Conservation (phyloP, 495 filamentous ascomycete species). For the Aspergillus heteromorphus region DNA sequence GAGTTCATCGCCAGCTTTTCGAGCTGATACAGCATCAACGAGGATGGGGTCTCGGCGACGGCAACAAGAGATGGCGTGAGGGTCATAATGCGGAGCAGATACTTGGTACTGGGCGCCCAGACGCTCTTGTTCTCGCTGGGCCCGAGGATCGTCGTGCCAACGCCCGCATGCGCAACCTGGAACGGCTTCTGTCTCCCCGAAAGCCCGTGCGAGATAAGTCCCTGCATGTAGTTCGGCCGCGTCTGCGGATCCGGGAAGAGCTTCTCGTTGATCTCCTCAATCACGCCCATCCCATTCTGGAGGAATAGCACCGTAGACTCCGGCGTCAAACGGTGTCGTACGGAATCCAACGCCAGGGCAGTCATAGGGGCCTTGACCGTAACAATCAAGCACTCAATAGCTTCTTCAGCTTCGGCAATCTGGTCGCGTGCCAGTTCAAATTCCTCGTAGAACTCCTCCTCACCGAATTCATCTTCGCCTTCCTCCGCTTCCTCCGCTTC, state of each 20-base stretch:
- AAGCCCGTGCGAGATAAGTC: slow-evolving; percentile 63
- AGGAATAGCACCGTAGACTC: slow-evolving; percentile 74
- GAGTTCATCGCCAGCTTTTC: slow-evolving; percentile 77
- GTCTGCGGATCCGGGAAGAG: slow-evolving; percentile 59
- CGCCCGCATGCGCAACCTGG: slow-evolving; percentile 56
- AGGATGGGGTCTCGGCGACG: slow-evolving; percentile 38
- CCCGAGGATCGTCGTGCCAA: slow-evolving; percentile 58
- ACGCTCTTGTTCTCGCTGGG: slow-evolving; percentile 17
- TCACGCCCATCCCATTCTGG: slow-evolving; percentile 75
- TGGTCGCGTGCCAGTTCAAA: no score
- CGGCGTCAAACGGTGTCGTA: slow-evolving; percentile 62
- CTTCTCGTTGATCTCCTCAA: slow-evolving; percentile 63
- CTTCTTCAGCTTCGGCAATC: slow-evolving; percentile 27
- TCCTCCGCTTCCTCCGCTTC: slow-evolving; percentile 12
- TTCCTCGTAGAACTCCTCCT: no score
- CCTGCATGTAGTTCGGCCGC: slow-evolving; percentile 72
- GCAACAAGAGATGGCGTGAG: slow-evolving; percentile 45
- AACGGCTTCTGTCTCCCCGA: slow-evolving; percentile 50
- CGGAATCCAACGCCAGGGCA: slow-evolving; percentile 46
- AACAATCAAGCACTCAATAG: slow-evolving; percentile 74
- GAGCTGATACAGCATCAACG: slow-evolving; percentile 54
- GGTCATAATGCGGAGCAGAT: slow-evolving; percentile 46
- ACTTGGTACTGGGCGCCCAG: slow-evolving; percentile 42
- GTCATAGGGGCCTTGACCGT: slow-evolving; percentile 57
- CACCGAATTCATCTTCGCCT: not conserved